phyloP scores from a whole-genome alignment of 2,329 filamentous ascomycete genomes.

The Lecanoromycetidae sp. region DNA sequence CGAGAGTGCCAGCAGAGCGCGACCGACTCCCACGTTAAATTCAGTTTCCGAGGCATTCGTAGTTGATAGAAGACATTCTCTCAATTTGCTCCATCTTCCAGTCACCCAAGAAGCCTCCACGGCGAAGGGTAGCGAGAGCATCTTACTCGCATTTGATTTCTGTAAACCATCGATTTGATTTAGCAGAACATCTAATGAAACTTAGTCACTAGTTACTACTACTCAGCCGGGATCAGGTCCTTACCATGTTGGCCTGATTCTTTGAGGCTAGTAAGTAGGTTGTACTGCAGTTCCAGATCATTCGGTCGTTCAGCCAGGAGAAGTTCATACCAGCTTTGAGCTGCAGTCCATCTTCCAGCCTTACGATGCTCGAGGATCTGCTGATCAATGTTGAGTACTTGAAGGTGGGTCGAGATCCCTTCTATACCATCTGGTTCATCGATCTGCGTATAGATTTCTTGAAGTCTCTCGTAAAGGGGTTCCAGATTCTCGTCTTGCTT shows the following conservation, averaged over 20 bases:
- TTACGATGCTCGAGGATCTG: constrained; percentile 88
- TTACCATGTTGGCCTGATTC: constrained; percentile 90
- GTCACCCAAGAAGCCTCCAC: constrained; percentile 89
- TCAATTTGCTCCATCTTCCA: constrained; percentile 64
- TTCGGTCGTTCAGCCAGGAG: constrained; percentile 68
- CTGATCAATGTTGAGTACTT: constrained; percentile 80
- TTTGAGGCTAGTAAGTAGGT: constrained; percentile 76
- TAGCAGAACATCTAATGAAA: constrained; percentile 57
- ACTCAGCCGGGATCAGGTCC: constrained; percentile 18
- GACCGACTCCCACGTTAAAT: constrained; percentile 73
- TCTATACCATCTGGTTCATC: constrained; percentile 96
- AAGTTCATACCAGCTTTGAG: constrained; percentile 95
- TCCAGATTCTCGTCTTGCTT: constrained; percentile 44
- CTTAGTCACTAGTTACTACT: background rate
- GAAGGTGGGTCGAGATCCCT: constrained; percentile 78
- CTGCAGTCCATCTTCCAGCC: constrained; percentile 83
- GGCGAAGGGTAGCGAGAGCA: constrained; percentile 65
- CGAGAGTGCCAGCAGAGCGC: constrained; percentile 50
- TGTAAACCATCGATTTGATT: constrained; percentile 74
- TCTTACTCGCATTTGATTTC: constrained; percentile 37
- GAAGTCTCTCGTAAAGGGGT: constrained; percentile 62
- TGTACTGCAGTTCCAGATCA: constrained; percentile 65
- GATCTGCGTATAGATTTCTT: constrained; percentile 92
- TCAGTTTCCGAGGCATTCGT: constrained; percentile 44
- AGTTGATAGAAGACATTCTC: constrained; percentile 47